Evolutionary conservation across 208 protist genomes (phyloP).

Genomic region (Tritrichomonas musculus): DNA sequence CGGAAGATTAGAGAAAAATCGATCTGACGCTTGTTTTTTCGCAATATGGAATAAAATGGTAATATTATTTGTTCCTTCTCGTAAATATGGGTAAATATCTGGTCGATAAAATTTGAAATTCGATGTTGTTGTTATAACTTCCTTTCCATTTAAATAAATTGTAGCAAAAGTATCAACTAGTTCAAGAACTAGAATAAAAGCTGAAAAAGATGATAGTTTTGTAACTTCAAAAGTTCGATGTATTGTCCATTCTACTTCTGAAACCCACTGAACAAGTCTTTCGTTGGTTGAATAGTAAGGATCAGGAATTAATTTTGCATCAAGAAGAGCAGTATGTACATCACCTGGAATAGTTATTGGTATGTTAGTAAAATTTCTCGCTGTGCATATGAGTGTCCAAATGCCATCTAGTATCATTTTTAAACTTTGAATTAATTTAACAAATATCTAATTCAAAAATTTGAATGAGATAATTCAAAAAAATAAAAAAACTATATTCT

Average conservation of each 20-base stretch:
- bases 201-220: no score
- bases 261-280: neutral
- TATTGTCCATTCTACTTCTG: neutral
- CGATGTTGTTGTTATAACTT: neutral
- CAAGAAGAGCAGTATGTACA: neutral
- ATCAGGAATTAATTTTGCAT: constrained; percentile 11
- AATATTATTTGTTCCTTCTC: neutral
- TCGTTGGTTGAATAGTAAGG: neutral
- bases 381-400: neutral
- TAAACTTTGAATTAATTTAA: neutral
- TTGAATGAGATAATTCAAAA: no score
- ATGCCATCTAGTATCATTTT: neutral
- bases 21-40: neutral
- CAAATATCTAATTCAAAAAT: no score
- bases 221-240: neutral
- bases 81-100: neutral
- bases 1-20: neutral
- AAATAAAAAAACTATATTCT: no score
- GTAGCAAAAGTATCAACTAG: neutral
- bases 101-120: neutral
- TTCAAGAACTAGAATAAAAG: neutral
- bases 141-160: neutral
- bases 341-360: neutral
- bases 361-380: neutral
- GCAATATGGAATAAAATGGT: neutral